phyloP scores from a whole-genome alignment of 306 rosid species.

The Cucurbita pepo region DNA sequence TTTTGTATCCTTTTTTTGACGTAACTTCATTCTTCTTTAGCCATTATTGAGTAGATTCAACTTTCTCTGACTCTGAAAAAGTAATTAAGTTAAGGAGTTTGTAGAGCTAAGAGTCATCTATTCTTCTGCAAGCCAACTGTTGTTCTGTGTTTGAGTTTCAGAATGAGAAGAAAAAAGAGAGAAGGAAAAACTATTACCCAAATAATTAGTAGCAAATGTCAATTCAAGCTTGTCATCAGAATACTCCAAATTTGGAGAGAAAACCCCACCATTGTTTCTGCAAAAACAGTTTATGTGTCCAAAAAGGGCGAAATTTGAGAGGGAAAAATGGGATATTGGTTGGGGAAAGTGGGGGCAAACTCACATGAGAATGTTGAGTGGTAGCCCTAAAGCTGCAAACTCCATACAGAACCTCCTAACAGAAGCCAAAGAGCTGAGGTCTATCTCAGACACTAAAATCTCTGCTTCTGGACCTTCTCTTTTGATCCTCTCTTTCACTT shows the following conservation, averaged over 20 bases:
- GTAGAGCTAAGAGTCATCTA: neutral
- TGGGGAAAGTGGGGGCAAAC: slow-evolving; percentile 5
- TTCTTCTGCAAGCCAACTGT: neutral
- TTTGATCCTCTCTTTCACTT: slow-evolving; percentile 44
- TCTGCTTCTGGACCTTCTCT: slow-evolving; percentile 58
- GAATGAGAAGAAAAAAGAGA: neutral
- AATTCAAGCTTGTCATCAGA: slow-evolving; percentile 80
- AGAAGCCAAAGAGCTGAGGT: slow-evolving; percentile 79
- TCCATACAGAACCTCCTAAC: slow-evolving; percentile 54
- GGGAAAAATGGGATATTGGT: neutral
- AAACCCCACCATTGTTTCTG: slow-evolving; percentile 89
- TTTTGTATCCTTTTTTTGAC: neutral
- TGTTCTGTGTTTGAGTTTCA: neutral
- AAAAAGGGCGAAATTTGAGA: neutral
- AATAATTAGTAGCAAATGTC: slow-evolving; percentile 94
- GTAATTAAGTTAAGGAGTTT: neutral
- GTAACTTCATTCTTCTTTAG: neutral
- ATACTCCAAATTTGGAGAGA: slow-evolving; percentile 65
- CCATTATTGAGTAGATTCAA: neutral
- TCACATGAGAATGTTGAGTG: slow-evolving; percentile 84
- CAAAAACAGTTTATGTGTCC: neutral
- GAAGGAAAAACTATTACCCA: slow-evolving; percentile 32
- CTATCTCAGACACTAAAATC: slow-evolving; percentile 55
- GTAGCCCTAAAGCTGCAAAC: slow-evolving; percentile 51
- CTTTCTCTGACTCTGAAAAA: neutral